These are phyloP conservation scores for Lichtheimia hyalospora DNA, from an alignment of 371 early-diverging fungal genomes.

Conservation along the genomic window DNA sequence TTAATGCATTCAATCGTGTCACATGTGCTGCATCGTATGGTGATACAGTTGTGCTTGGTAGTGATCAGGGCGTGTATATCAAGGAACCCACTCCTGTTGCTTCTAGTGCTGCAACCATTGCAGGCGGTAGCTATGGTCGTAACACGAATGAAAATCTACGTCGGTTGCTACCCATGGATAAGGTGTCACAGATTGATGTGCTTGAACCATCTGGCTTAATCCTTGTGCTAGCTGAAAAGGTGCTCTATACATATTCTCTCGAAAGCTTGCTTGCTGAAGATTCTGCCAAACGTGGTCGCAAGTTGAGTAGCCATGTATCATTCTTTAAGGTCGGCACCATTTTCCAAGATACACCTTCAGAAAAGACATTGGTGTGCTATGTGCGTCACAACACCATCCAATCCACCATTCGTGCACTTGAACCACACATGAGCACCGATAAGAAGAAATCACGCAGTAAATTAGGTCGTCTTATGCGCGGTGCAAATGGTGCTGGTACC, in stretches of 20 bases:
- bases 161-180: constrained; percentile 72
- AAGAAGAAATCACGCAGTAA: constrained; percentile 37
- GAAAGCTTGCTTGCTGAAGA: constrained; percentile 61
- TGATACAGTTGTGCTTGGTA: constrained; percentile 35
- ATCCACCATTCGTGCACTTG: constrained; percentile 78
- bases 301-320: constrained; percentile 76
- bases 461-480: constrained; percentile 47
- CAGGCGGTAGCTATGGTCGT: constrained; percentile 8
- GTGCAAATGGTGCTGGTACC: constrained; percentile 43
- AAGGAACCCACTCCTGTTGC: constrained; percentile 7
- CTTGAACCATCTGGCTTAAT: constrained; percentile 69
- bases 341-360: constrained; percentile 67
- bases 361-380: constrained; percentile 73
- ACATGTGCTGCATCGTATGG: constrained; percentile 25
- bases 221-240: constrained; percentile 82
- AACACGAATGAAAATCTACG: constrained; percentile 35
- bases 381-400: constrained; percentile 68
- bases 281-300: constrained; percentile 56
- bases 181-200: constrained; percentile 86
- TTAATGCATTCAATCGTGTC: constrained; percentile 28
- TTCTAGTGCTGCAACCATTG: no score
- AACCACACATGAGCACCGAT: constrained; percentile 61
- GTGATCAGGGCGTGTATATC: constrained; percentile 50
- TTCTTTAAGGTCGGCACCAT: constrained; percentile 90
- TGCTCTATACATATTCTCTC: constrained; percentile 72